phyloP scores from a whole-genome alignment of 2,329 filamentous ascomycete genomes.

The Paecilomyces dactylethromorphus region DNA sequence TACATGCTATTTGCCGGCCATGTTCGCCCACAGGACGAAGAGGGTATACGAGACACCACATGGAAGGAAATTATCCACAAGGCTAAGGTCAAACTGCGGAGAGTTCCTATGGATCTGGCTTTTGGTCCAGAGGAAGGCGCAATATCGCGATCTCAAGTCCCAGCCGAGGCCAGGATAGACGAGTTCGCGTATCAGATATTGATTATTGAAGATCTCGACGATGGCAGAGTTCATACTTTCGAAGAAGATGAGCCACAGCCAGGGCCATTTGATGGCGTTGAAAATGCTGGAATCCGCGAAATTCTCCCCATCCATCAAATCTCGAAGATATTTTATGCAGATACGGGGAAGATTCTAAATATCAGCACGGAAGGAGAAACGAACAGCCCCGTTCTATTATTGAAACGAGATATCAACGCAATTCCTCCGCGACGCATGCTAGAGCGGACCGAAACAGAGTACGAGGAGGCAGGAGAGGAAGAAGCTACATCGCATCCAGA shows the following conservation, averaged over 20 bases:
- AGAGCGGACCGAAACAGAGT: slow-evolving; percentile 37
- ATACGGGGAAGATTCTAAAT: slow-evolving; percentile 83
- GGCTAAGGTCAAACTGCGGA: slow-evolving; percentile 70
- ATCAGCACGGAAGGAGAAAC: slow-evolving; percentile 63
- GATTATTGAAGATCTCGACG: slow-evolving; percentile 74
- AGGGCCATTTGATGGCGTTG: slow-evolving; percentile 54
- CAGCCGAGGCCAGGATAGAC: slow-evolving; percentile 40
- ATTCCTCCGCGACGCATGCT: slow-evolving; percentile 55
- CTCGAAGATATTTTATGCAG: slow-evolving; percentile 88
- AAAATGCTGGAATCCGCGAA: slow-evolving; percentile 58
- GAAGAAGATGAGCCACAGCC: slow-evolving; percentile 55
- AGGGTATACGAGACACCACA: slow-evolving; percentile 59
- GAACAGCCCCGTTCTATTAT: slow-evolving; percentile 65
- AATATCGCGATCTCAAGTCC: slow-evolving; percentile 17
- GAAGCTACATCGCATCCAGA: slow-evolving; percentile 21
- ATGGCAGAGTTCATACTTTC: slow-evolving; percentile 60
- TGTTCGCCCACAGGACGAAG: slow-evolving; percentile 50
- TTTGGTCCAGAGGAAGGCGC: slow-evolving; percentile 18
- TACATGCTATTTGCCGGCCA: slow-evolving; percentile 95
- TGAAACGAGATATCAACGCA: slow-evolving; percentile 65
- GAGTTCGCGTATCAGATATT: slow-evolving; percentile 78
- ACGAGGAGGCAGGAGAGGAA: slow-evolving; percentile 20
- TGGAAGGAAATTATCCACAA: slow-evolving; percentile 99
- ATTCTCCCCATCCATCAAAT: slow-evolving; percentile 66
- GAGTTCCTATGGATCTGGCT: slow-evolving; percentile 56